These are phyloP conservation scores for Phytophthora fragariae DNA, from an alignment of 352 stramenopile species.

Conservation along the genomic window DNA sequence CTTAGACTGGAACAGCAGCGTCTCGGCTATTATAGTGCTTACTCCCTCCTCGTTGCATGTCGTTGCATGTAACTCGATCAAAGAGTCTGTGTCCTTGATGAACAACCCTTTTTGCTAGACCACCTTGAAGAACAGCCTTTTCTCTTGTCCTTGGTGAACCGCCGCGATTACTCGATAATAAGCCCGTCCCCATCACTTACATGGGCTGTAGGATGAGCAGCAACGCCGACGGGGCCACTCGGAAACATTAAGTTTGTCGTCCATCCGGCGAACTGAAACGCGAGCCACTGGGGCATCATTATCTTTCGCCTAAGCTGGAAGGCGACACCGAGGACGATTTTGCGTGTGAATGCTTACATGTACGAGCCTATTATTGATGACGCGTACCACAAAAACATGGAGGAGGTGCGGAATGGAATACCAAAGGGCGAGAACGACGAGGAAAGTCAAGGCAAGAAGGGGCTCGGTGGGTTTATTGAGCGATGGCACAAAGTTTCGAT, in stretches of 20 bases:
- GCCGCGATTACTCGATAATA: too few species aligned
- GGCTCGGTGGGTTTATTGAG: neutral
- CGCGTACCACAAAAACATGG: constrained; percentile 10
- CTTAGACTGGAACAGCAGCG: too few species aligned
- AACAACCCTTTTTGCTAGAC: too few species aligned
- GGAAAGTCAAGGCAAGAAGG: neutral
- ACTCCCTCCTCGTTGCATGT: too few species aligned
- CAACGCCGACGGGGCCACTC: neutral
- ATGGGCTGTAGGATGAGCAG: constrained; percentile 1
- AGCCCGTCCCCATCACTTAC: neutral
- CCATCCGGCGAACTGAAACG: neutral
- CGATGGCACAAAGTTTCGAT: neutral
- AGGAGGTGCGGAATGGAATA: neutral
- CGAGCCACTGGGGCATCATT: constrained; percentile 19
- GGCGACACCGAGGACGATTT: neutral
- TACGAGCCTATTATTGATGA: constrained; percentile 19
- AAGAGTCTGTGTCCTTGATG: too few species aligned
- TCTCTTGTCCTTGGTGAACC: too few species aligned
- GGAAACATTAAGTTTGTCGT: constrained; percentile 3
- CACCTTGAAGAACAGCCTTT: too few species aligned
- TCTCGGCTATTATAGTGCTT: too few species aligned
- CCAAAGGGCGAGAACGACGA: neutral
- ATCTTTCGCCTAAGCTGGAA: constrained; percentile 2
- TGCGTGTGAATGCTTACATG: constrained; percentile 4
- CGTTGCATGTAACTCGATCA: too few species aligned